Base-by-base conservation (phyloP, 1,284 basidiomycete genomes). In the Amylostereum areolatum region DNA sequence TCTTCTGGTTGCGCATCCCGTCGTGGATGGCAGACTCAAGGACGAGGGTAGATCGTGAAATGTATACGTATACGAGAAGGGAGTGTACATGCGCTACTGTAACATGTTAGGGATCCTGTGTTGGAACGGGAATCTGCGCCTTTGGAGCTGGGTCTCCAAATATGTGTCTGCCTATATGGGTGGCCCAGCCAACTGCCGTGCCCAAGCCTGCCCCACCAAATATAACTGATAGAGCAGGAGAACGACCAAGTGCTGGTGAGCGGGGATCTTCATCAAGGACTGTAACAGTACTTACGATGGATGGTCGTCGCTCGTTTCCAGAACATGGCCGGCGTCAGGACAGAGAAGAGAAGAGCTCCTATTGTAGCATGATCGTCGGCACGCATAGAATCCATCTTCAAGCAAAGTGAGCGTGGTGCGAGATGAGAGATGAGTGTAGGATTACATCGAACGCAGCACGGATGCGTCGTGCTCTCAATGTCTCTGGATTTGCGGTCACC, bases 301-400 rank as follows among this genome's bases (percentile, higher is more conserved):
- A 79, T 64, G 5, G 70, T 62, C 35, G 65, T 70, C 32, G 81
- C 85, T 47, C 75, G 73, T 46, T 77, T 86, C 83, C 83, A 87
- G 47, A 88, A 70, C 36, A 88, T 48, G 5, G 84, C 81, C 6
- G 86, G 81, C 5, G 74, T 77, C 4, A 87, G 59, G 8, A 85
- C 74, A 9, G 77, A 78, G 52, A 73, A 76, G 9, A 89, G 61
- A 33, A 88, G 62, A 28, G 73, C 72, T 32, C 86, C 86, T 43
- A 89, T 84, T 4, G 78, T 84, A 18, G 85, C 74, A 60, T 86
- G 79, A 59, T 89, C 86, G 50, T 86, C 78, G 33, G 73, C 71
- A 53, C 84, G 70, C 48, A 85, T 64, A 18, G 75, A 73, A 40
- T 70, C 65, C 10, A 72, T 75, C 85, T 88, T 52, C 32, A 45